Evolutionary conservation across 495 filamentous ascomycete species (phyloP), one percentile per base, ranked within the genome.

Genomic region (Monascus purpureus): DNA sequence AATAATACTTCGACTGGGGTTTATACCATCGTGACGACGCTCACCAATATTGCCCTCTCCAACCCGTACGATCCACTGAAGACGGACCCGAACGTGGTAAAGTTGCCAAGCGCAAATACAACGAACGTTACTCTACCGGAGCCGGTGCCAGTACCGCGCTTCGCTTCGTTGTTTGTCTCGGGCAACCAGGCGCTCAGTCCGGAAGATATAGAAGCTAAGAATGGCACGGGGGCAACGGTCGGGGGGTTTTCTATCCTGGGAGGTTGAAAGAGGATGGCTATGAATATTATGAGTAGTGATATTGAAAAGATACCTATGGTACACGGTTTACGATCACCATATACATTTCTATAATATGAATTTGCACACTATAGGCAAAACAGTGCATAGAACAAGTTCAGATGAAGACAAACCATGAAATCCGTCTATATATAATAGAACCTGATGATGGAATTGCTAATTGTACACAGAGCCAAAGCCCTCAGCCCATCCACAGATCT

Each of bases 191-290:
- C 31, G 0, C 32, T 57, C 7, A 45, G 37, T 25, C 45, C 53
- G 31, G 71, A 63, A 8, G 71, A 65, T 46, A 47, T 52, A 29
- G 53, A 50, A 6, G 53, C 49, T 12, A 34, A 35, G 1, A 67
- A 73, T 41, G 64, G 53, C 2, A 57, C 54, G 0, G 80, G 80
- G 0, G 73, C 73, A 2, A 81, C 75, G 12, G 80, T 86, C 5
- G 79, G 76, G 9, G 81, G 84, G 49, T 82, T 77, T 68, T 75
- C 61, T 20, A 59, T 82, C 38, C 42, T 80, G 32, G 53, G 56
- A 0, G 9, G 20, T 4, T 22, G 20, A 22, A n/a, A n/a, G n/a
- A n/a, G n/a, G n/a, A n/a, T n/a, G n/a, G n/a, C n/a, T n/a, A n/a
- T n/a, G n/a, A n/a, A n/a, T n/a, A n/a, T n/a, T n/a, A n/a, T n/a